Percentiles rank a stretch among this genome's conserved stretches.
Conservation (phyloP, 1,284 basidiomycete species). For the Ustilago esculenta region DNA sequence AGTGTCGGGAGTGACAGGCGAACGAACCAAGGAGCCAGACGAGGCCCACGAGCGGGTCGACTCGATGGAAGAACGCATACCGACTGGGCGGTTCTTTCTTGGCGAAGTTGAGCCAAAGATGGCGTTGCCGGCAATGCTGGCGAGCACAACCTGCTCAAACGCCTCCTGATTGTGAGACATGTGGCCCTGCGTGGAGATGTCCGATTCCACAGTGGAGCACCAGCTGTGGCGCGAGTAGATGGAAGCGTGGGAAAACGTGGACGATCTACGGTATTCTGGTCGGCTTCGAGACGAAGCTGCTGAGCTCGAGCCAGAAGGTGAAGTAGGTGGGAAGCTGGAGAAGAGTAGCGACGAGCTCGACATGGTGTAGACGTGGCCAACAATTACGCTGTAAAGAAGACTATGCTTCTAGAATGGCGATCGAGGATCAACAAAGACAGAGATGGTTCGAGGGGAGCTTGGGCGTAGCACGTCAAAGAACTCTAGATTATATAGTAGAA, state of each 20-base stretch:
- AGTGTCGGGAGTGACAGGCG: conserved; percentile 14
- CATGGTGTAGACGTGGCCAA: conserved; percentile 10
- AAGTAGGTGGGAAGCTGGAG: conserved; percentile 4
- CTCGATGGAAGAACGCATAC: conserved; percentile 21
- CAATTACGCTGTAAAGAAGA: background rate
- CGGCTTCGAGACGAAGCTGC: conserved; percentile 6
- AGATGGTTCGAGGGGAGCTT: background rate
- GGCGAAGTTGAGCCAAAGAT: conserved; percentile 44
- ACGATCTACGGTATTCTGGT: conserved; percentile 18
- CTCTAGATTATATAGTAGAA: conserved; percentile 16
- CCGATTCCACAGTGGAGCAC: conserved; percentile 25
- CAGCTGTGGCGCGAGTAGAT: conserved; percentile 31
- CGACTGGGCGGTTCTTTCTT: conserved; percentile 16
- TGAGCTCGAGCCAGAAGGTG: conserved; percentile 11
- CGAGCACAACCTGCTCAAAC: conserved; percentile 19
- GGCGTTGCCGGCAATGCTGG: conserved; percentile 20
- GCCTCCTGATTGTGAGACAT: conserved; percentile 22
- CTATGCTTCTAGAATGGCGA: conserved; percentile 1
- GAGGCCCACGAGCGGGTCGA: conserved; percentile 25
- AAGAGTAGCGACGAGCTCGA: conserved; percentile 29
- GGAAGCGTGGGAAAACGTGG: conserved; percentile 25
- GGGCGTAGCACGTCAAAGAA: conserved; percentile 1
- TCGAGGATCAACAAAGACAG: background rate
- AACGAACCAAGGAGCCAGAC: conserved; percentile 20
- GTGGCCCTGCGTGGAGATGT: conserved; percentile 23